Evolutionary conservation across 1,284 basidiomycete genomes (phyloP), one percentile per base, ranked within the genome.

Genomic region (Mycena citricolor): DNA sequence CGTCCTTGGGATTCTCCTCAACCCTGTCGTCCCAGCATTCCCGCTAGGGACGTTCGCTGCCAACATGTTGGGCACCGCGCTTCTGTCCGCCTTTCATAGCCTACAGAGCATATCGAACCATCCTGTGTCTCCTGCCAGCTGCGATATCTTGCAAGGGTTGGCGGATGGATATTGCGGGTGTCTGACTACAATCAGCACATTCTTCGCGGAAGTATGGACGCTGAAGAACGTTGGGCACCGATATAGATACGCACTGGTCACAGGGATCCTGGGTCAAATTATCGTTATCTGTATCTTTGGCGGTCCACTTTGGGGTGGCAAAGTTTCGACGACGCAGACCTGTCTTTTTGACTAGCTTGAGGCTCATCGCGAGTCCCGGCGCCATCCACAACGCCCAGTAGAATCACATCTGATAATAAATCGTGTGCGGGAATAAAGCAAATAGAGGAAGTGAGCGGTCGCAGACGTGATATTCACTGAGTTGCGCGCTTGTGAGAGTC

Each of bases 101-200:
- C 64, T 90, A 29, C 86, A 92, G 60, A 78, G 79, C 45, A 63
- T 75, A 3, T 57, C 61, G 0, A 54, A 59, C 10, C 51, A 57
- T 17, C 70, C 74, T 2, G 66, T 73, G 14, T 76, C 75, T 3
- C 59, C 63, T 25, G 67, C 71, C 48, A 71, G 77, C 31, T 97
- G 93, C 59, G 75, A 79, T 28, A 70, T 90, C 14, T 64, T 95
- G 34, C 83, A 88, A 60, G 92, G 90, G 1, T 67, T 99, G 21
- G 73, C 77, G 24, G 90, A 97, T 59, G 97, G 97, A 3, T 97
- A 94, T 60, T 98, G 94, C 61, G 97, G 94, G 7, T 94, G 92
- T 65, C 70, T 99, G 53, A 94, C 87, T 4, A 99, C 97, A 0
- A 78, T 99, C 50, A 94, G 90, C 65, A 99, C 94, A 10, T 95